Percentiles rank a stretch among this genome's conserved stretches.
Evolutionary conservation across 2,329 filamentous ascomycete genomes (phyloP).

Genomic region (Annulohypoxylon truncatum): DNA sequence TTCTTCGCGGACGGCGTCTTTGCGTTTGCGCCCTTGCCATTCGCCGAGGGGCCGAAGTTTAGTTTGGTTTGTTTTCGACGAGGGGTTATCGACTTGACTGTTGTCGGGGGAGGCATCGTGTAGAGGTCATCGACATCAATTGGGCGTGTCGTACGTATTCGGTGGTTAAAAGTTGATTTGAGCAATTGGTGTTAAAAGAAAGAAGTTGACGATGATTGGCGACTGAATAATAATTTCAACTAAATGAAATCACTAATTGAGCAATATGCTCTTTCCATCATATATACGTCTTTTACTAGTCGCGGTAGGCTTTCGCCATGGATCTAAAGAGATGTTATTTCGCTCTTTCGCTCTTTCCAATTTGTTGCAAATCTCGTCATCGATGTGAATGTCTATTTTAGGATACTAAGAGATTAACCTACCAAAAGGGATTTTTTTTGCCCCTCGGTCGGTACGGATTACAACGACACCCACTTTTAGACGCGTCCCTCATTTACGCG

Average conservation of each 20-base stretch:
- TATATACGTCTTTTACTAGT: neutral
- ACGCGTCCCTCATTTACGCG: slow-evolving; percentile 45
- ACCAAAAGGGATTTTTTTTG: slow-evolving; percentile 35
- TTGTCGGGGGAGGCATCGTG: slow-evolving; percentile 38
- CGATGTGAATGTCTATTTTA: slow-evolving; percentile 4
- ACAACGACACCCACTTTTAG: slow-evolving; percentile 39
- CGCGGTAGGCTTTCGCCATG: neutral
- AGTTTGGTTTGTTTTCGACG: slow-evolving; percentile 48
- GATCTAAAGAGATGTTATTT: neutral
- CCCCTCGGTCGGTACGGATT: slow-evolving; percentile 42
- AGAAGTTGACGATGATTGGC: neutral
- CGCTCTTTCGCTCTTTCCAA: slow-evolving; percentile 7
- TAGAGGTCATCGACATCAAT: neutral
- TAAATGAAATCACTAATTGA: neutral
- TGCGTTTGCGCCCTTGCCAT: slow-evolving; percentile 29
- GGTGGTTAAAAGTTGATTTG: neutral
- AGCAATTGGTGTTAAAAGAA: neutral
- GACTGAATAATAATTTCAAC: neutral
- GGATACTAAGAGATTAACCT: neutral
- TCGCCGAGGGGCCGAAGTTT: slow-evolving; percentile 43
- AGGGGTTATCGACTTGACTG: slow-evolving; percentile 40
- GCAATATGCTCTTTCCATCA: neutral
- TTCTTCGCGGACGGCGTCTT: slow-evolving; percentile 47
- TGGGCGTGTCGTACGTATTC: no score
- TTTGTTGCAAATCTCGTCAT: neutral